Conservation (phyloP, 2,329 filamentous ascomycete genomes). For the Acrocalymma vagum region DNA sequence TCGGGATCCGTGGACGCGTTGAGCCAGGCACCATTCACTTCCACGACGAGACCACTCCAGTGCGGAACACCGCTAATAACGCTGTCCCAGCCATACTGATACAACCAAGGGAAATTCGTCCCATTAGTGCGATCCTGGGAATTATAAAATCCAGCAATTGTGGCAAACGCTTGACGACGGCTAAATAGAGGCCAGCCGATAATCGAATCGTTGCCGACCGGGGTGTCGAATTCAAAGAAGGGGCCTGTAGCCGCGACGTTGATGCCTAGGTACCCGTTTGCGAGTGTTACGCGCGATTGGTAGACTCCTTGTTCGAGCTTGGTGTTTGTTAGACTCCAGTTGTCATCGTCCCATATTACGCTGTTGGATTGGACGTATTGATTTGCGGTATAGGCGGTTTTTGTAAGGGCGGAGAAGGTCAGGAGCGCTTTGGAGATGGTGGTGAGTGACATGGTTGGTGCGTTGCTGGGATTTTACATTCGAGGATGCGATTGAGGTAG, state of each 20-base stretch:
- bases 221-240: slow-evolving; percentile 66
- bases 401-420: no score
- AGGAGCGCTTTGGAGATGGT: no score
- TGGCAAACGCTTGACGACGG: slow-evolving; percentile 70
- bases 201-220: slow-evolving; percentile 61
- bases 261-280: slow-evolving; percentile 72
- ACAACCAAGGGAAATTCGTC: slow-evolving; percentile 73
- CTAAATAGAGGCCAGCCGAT: slow-evolving; percentile 75
- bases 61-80: slow-evolving; percentile 77
- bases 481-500: no score
- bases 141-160: slow-evolving; percentile 73
- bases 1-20: slow-evolving; percentile 67
- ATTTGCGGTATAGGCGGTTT: no score
- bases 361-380: slow-evolving; percentile 41
- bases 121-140: slow-evolving; percentile 65
- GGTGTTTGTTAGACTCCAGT: slow-evolving; percentile 64
- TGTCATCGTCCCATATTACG: slow-evolving; percentile 67
- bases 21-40: slow-evolving; percentile 63
- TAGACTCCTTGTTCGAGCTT: slow-evolving; percentile 65
- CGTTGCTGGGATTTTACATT: no score
- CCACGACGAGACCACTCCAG: slow-evolving; percentile 68
- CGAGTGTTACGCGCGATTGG: slow-evolving; percentile 62
- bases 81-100: slow-evolving; percentile 74
- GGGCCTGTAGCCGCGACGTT: slow-evolving; percentile 70
- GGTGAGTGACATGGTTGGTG: no score